Base-by-base conservation (phyloP, 73 alveolate genomes). In the Effrenium voratum region DNA sequence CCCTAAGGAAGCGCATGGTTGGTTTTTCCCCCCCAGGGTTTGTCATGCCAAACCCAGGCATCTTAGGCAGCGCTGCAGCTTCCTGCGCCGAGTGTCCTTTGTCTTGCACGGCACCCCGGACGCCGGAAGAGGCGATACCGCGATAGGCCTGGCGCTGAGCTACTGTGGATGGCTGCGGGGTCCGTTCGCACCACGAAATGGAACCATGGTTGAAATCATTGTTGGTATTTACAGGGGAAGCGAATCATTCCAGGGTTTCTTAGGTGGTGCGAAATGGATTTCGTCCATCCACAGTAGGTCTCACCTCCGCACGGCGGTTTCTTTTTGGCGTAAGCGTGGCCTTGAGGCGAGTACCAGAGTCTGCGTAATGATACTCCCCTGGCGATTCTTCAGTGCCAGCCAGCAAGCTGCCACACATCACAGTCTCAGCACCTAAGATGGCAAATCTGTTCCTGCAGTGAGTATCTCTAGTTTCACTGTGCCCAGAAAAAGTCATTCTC, bases 351-450 rank as follows among this genome's bases (percentile, higher is more conserved):
- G 87, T 73, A 52, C 97, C 97, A 22, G 94, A 86, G 73, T 90
- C 87, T 16, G 70, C 77, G n/a, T 90, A 90, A 88, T 68, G 68
- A 76, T 90, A 90, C 52, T 90, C 97, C 32, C 97, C 97, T 2
- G 97, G 97, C 19, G 97, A 73, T 59, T 90, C 97, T 49, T 90
- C 97, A 16, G 97, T 90, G 34, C 97, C 97, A 26, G 97, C 97
- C 50, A 90, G 88, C 76, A 90, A 40, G 88, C 97, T 90, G 59
- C 97, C 97, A 36, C 97, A 90, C 97, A 90, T 90, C 76, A 72
- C 97, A 38, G 57, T 30, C 45, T 72, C 97, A 4, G 97, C 97
- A 26, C 94, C 94, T 86, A 4, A 30, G 28, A 57, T 22, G 72
- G 1, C n/a, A 57, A 22, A 0, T 57, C 3, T 22, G 0, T 1